Evolutionary conservation across 108 stramenopile genomes (phyloP).

Genomic region (Cyclotella atomus): DNA sequence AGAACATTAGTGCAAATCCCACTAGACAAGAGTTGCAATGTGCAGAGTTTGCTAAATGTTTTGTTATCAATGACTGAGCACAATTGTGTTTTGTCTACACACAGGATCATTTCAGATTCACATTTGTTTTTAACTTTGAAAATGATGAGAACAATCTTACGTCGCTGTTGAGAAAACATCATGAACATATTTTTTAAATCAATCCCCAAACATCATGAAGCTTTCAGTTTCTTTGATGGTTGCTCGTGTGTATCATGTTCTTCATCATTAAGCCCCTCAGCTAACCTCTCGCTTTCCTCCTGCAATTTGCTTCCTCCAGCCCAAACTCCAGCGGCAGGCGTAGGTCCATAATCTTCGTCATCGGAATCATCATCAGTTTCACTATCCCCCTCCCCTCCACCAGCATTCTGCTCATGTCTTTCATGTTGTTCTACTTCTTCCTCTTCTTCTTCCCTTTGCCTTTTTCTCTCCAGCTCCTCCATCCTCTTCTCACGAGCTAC

Average conservation of each 20-base stretch:
- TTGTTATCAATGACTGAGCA: too few relatives aligned
- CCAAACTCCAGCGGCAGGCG: conserved; percentile 82
- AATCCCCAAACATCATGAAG: conserved; percentile 14
- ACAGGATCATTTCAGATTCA: too few relatives aligned
- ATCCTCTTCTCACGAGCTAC: conserved; percentile 82
- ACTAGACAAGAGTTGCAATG: too few relatives aligned
- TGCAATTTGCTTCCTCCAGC: conserved; percentile 76
- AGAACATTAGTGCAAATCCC: too few relatives aligned
- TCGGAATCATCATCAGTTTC: conserved; percentile 65
- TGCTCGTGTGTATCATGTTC: conserved; percentile 22
- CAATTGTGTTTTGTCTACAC: too few relatives aligned
- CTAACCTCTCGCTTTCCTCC: conserved; percentile 66
- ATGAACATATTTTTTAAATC: too few relatives aligned
- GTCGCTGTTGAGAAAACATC: too few relatives aligned
- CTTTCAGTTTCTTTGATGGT: conserved; percentile 44
- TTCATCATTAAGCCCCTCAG: conserved; percentile 15
- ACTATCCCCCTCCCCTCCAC: conserved; percentile 54
- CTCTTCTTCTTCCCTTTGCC: conserved; percentile 31
- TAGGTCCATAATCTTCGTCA: conserved; percentile 87
- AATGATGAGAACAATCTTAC: too few relatives aligned
- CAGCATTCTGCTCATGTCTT: not conserved
- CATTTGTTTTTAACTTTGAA: too few relatives aligned
- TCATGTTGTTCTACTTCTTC: conserved; percentile 11
- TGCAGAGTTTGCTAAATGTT: too few relatives aligned
- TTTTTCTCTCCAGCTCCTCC: conserved; percentile 58